A percentile compares a stretch with the other conserved stretches of the same genome.
phyloP scores from a whole-genome alignment of 179 eudicot species.

The Beta corolliflora region DNA sequence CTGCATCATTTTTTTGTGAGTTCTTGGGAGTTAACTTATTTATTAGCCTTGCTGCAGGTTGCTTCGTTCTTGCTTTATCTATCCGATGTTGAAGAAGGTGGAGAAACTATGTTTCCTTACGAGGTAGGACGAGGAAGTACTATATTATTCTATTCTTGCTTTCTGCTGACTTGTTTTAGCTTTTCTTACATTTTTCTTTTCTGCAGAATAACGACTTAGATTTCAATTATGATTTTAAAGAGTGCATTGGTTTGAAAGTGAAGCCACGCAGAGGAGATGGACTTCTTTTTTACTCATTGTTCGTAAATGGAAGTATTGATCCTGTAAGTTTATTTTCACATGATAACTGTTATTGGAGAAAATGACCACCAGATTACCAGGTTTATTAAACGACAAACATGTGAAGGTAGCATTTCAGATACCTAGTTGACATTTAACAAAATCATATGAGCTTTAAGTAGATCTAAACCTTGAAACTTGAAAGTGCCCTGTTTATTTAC shows the following conservation, averaged over 20 bases:
- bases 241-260: conserved; percentile 80
- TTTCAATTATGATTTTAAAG: conserved; percentile 56
- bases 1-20: background rate
- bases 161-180: background rate
- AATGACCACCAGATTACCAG: background rate
- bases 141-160: background rate
- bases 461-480: background rate
- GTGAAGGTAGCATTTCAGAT: background rate
- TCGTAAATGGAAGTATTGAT: conserved; percentile 79
- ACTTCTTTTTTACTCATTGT: conserved; percentile 75
- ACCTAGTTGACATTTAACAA: background rate
- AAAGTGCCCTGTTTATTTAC: background rate
- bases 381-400: background rate
- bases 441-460: background rate
- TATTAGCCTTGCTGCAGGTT: conserved; percentile 46
- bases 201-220: conserved; percentile 67
- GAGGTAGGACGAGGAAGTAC: conserved; percentile 50
- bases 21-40: background rate
- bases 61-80: conserved; percentile 88
- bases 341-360: background rate
- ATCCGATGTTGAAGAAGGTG: conserved; percentile 93
- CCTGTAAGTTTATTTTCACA: conserved; percentile 54
- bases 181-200: conserved; percentile 3
- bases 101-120: conserved; percentile 92
- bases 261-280: conserved; percentile 89